Percentiles rank a stretch among this genome's conserved stretches.
These are phyloP conservation scores for Plasmodium falciparum DNA, from an alignment of 169 alveolate genomes.

Conservation along the genomic window DNA sequence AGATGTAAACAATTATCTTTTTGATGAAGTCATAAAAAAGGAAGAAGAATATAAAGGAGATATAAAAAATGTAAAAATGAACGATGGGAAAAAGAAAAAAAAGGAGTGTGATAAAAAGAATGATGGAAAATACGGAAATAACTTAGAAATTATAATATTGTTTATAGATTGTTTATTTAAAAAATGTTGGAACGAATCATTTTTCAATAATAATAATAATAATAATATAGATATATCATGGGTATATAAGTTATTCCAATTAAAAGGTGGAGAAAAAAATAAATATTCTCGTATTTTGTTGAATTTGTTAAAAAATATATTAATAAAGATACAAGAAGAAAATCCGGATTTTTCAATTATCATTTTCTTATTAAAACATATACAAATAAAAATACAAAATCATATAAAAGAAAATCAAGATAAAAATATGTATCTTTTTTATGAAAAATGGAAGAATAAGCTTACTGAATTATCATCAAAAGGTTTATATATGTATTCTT, in stretches of 20 bases:
- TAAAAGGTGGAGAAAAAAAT: background rate
- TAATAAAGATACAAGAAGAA: slow-evolving; percentile 6
- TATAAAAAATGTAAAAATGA: background rate
- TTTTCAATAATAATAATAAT: background rate
- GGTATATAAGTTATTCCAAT: slow-evolving; percentile 11
- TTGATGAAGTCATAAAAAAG: background rate
- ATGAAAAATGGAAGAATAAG: background rate
- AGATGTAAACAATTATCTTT: slow-evolving; percentile 8
- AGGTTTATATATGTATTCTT: too few relatives aligned
- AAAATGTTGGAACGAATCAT: background rate
- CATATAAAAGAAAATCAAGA: slow-evolving; percentile 13
- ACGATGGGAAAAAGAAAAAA: background rate
- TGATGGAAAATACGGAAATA: slow-evolving; percentile 1
- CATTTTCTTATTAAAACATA: slow-evolving; percentile 5
- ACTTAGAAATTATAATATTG: slow-evolving; percentile 5
- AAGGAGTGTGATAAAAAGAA: background rate
- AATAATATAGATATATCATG: slow-evolving; percentile 17
- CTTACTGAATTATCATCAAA: background rate
- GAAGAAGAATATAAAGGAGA: slow-evolving; percentile 2
- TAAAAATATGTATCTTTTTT: slow-evolving; percentile 1
- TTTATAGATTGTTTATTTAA: slow-evolving; percentile 36
- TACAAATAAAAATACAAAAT: slow-evolving; percentile 9
- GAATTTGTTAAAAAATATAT: slow-evolving; percentile 2
- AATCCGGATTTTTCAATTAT: background rate
- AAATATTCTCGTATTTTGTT: background rate